Base-by-base conservation (phyloP, 1,284 basidiomycete genomes). In the Coniferiporia sulphurascens region DNA sequence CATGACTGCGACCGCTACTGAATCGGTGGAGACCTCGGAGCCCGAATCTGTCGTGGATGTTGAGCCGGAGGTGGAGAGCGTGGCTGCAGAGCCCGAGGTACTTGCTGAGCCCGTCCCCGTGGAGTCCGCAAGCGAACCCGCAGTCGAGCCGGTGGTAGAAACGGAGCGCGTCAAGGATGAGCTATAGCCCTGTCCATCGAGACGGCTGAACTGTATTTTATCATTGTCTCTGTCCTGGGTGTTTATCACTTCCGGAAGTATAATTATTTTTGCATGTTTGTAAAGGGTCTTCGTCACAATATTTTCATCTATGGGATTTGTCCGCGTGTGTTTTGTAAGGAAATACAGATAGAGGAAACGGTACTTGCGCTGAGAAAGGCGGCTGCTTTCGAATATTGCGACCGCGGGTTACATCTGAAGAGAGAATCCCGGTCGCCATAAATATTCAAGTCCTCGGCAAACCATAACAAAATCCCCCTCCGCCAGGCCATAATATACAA, bases 151-250 rank as follows among this genome's bases (percentile, higher is more conserved):
- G 2, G 50, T 34, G 22, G 36, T 15, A 27, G 49, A 27, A 19
- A n/a, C 17, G 4, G 53, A 49, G 17, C 61, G 51, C 44, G 32
- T 55, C 17, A 62, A 62, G 44, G 61, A 62, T 34, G 61, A 62
- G 44, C 52, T 62, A 8, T 62, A 56, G 44, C 19, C 19, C 9
- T 4, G 32, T 13, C 21, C 9, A 22, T 34, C 19, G 38, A 2
- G 34, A 21, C 53, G 4, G 22, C 12, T 50, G 35, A 32, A 38
- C 21, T 48, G 52, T 48, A 54, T 48, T 53, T 59, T 54, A 54
- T 38, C 8, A 4, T 38, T 49, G 54, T 56, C 34, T 48, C 46
- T 56, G 17, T 38, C 32, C 32, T 52, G 34, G 35, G 35, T 9
- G n/a, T 32, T 27, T 50, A 8, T 32, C 8, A 13, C 13, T 50